Evolutionary conservation across 1,139 yeast genomes (phyloP).

Genomic region (Fermentozyma sake): DNA sequence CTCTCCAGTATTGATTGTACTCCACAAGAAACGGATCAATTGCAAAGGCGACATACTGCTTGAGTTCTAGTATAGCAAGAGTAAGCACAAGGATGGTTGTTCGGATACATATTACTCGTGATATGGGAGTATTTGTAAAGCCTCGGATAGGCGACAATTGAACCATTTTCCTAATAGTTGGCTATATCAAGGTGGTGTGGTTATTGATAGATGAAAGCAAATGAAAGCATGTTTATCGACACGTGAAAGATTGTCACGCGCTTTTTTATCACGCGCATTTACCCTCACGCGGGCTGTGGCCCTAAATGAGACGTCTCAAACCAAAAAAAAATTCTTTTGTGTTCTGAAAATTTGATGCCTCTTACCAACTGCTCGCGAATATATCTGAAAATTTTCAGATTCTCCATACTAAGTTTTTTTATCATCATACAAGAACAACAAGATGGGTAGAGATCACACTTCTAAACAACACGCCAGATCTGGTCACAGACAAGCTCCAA

Average conservation of each 20-base stretch:
- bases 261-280: not conserved
- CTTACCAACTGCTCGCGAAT: too few relatives aligned
- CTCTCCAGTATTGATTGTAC: slow-evolving; percentile 69
- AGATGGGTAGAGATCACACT: slow-evolving; percentile 98
- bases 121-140: slow-evolving; percentile 55
- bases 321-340: too few relatives aligned
- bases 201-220: too few relatives aligned
- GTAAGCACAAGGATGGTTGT: slow-evolving; percentile 45
- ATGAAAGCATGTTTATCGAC: not conserved
- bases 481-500: slow-evolving; percentile 98
- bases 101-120: slow-evolving; percentile 40
- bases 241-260: not conserved
- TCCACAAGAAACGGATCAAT: slow-evolving; percentile 56
- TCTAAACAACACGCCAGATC: slow-evolving; percentile 93
- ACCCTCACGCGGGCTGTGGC: not conserved
- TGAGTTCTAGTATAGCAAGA: slow-evolving; percentile 52
- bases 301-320: too few relatives aligned
- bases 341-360: too few relatives aligned
- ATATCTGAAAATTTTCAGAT: slow-evolving; percentile 5
- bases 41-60: slow-evolving; percentile 49
- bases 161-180: slow-evolving; percentile 5
- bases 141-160: slow-evolving; percentile 43
- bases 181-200: too few relatives aligned
- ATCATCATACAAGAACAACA: slow-evolving; percentile 15
- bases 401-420: too few relatives aligned